Base-by-base conservation (phyloP, 2,329 filamentous ascomycete genomes). In the Fusarium falciforme region DNA sequence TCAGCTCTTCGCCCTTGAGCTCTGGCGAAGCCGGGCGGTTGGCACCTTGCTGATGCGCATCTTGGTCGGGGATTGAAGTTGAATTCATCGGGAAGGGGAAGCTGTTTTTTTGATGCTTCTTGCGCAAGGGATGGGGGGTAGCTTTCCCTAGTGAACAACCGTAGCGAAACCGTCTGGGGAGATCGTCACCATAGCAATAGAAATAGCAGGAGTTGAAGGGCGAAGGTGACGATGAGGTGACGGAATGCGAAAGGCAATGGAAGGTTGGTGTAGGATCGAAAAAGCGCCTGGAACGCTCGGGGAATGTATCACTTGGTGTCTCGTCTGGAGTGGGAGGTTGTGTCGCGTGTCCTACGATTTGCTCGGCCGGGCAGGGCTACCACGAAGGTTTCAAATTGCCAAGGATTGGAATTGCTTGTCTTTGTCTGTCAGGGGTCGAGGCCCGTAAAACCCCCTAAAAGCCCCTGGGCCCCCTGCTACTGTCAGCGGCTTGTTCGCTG, bases 11-110 rank as follows among this genome's bases (percentile, higher is more conserved):
- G 16, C 27, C 52, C 42, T 74, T 66, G 17, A 63, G 40, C 35
- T 69, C 68, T 14, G 64, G 62, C 42, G 63, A 55, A 57, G 67
- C 68, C 57, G 58, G 35, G 35, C 66, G 27, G 17, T 63, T 63
- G 58, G 68, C 72, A 66, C 74, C 71, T 60, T 60, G 66, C 33
- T 64, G 70, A 61, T 67, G 71, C 72, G 76, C 72, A 74, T 78
- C 73, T 36, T 74, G 72, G 38, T 71, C 59, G 66, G 62, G 64
- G 63, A 74, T 70, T 71, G 74, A 67, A 71, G 76, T 71, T 70
- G 75, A 71, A 78, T 67, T 76, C 79, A 80, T 80, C 59, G 75
- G 64, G 73, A 77, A 67, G 62, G 70, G 58, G 42, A 67, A 66
- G 61, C 60, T 76, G 57, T 70, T 64, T 57, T 57, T 57, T 57